Evolutionary conservation across 805 yeast genomes (phyloP).

Genomic region (Grigorovia humatica): DNA sequence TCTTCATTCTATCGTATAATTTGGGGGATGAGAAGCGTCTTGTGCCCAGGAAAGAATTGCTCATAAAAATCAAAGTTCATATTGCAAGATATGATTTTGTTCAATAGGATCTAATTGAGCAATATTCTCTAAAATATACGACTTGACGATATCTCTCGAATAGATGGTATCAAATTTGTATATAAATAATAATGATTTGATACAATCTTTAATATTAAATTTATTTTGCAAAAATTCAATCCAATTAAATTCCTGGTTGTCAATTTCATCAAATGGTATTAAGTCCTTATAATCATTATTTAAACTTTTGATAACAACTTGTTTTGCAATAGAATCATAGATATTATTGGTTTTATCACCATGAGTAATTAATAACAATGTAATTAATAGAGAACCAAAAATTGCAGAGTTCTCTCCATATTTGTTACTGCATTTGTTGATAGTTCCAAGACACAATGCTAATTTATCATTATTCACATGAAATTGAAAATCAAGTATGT

Average conservation of each 20-base stretch:
- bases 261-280: conserved; percentile 12
- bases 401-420: conserved; percentile 13
- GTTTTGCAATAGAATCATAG: conserved; percentile 23
- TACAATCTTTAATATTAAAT: conserved; percentile 4
- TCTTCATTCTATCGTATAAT: no score
- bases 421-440: conserved; percentile 15
- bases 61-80: conserved; percentile 12
- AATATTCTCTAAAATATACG: conserved; percentile 13
- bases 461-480: conserved; percentile 22
- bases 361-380: conserved; percentile 15
- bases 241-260: conserved; percentile 18
- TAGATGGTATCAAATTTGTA: conserved; percentile 3
- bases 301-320: conserved; percentile 22
- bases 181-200: conserved; percentile 11
- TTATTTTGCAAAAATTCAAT: conserved; percentile 11
- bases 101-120: conserved; percentile 18
- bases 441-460: conserved; percentile 23
- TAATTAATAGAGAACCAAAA: conserved; percentile 21
- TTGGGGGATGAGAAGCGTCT: background rate
- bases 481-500: conserved; percentile 21
- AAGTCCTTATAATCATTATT: conserved; percentile 17
- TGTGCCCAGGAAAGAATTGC: background rate
- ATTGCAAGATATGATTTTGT: conserved; percentile 19
- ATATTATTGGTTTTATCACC: background rate
- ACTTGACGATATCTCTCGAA: conserved; percentile 8